A percentile compares a stretch with the other conserved stretches of the same genome.
phyloP scores from a whole-genome alignment of 805 yeast species.

The Nematodospora valgi region DNA sequence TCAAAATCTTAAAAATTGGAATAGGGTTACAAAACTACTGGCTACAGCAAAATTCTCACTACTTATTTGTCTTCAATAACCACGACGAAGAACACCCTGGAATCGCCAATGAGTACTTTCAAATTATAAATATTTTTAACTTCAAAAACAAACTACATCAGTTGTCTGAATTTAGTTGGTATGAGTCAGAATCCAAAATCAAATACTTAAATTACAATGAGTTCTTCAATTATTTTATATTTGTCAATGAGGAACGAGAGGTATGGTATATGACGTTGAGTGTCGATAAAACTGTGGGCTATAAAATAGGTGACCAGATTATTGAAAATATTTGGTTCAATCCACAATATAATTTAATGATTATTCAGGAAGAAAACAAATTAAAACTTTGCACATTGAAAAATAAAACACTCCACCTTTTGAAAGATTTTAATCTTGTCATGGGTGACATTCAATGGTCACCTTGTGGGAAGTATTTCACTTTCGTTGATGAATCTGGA shows the following conservation, averaged over 20 bases:
- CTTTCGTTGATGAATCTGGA: slow-evolving; percentile 17
- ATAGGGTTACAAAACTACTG: slow-evolving; percentile 30
- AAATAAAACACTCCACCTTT: slow-evolving; percentile 7
- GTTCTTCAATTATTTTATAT: slow-evolving; percentile 24
- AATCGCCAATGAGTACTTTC: slow-evolving; percentile 18
- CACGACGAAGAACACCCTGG: slow-evolving; percentile 4
- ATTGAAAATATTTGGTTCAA: slow-evolving; percentile 15
- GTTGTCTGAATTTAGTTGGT: slow-evolving; percentile 30
- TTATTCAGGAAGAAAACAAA: slow-evolving; percentile 11
- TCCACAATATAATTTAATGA: slow-evolving; percentile 19
- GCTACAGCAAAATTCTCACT: slow-evolving; percentile 39
- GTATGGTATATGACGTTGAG: slow-evolving; percentile 21
- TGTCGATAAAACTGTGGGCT: slow-evolving; percentile 14
- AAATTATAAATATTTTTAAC: slow-evolving; percentile 30
- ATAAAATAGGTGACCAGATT: slow-evolving; percentile 6
- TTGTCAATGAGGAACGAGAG: slow-evolving; percentile 23
- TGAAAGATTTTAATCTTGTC: slow-evolving; percentile 11
- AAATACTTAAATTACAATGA: slow-evolving; percentile 22
- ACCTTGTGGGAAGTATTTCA: slow-evolving; percentile 33
- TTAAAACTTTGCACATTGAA: slow-evolving; percentile 11
- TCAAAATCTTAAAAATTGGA: slow-evolving; percentile 31
- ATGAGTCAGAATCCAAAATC: slow-evolving; percentile 15
- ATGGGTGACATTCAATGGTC: slow-evolving; percentile 25
- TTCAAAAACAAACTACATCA: slow-evolving; percentile 26
- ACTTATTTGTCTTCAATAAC: slow-evolving; percentile 29